Conservation (phyloP, 495 filamentous ascomycete species). For the Lasiosphaeria ovina region DNA sequence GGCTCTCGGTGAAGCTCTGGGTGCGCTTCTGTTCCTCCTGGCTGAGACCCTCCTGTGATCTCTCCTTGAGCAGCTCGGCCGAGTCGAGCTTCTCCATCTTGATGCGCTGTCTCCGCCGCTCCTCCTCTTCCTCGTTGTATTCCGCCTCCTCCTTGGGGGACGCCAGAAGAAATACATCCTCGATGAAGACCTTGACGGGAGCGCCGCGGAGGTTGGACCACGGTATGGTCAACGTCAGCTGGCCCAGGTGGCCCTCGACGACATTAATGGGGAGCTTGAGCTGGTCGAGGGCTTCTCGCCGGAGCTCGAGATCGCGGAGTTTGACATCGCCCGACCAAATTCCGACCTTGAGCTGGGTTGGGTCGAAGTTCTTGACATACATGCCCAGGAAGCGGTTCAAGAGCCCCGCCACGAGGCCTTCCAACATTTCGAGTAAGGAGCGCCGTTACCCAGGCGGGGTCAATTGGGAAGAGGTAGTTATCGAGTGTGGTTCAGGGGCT, state of each 20-base stretch:
- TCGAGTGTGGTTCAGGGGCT: constrained; percentile 21
- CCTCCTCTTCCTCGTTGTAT: constrained; percentile 91
- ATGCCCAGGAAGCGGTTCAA: constrained; percentile 99
- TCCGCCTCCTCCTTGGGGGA: constrained; percentile 91
- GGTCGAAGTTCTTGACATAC: constrained; percentile 99
- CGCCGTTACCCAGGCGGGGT: constrained; percentile 57
- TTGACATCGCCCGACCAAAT: constrained; percentile 98
- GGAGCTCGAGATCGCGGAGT: constrained; percentile 84
- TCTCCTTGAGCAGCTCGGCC: constrained; percentile 88
- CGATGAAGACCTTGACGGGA: constrained; percentile 89
- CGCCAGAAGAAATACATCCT: constrained; percentile 93
- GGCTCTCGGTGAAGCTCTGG: constrained; percentile 92
- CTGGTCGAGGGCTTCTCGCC: constrained; percentile 92
- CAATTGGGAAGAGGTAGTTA: constrained; percentile 24
- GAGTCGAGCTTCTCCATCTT: constrained; percentile 98
- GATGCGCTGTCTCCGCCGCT: constrained; percentile 71
- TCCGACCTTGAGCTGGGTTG: constrained; percentile 91
- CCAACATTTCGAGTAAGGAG: constrained; percentile 52
- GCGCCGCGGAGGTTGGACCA: constrained; percentile 95
- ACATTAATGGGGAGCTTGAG: constrained; percentile 94
- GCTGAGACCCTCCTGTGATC: constrained; percentile 88
- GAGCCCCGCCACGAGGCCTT: constrained; percentile 76
- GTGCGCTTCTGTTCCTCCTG: constrained; percentile 92
- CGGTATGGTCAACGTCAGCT: constrained; percentile 86
- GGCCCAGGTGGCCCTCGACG: constrained; percentile 87